Evolutionary conservation across 371 early-diverging fungal species (phyloP).

Genomic region (Apophysomyces variabilis): DNA sequence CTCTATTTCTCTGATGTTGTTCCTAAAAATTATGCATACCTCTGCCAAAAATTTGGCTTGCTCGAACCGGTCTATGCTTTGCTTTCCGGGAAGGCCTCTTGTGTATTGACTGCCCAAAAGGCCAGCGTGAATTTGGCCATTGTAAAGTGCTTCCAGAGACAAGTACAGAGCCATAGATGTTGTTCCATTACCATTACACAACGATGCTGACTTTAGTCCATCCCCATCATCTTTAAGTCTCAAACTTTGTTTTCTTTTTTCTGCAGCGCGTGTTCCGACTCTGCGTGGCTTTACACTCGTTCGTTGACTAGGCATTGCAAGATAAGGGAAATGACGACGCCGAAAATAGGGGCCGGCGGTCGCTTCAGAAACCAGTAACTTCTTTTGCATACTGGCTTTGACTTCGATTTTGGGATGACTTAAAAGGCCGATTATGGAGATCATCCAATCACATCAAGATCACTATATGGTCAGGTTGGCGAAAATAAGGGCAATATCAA

Average conservation of each 20-base stretch:
- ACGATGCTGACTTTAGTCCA: background rate
- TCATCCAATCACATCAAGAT: too few relatives aligned
- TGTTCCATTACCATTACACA: constrained; percentile 6
- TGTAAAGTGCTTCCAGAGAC: constrained; percentile 16
- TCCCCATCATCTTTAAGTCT: constrained; percentile 3
- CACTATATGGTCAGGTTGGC: too few relatives aligned
- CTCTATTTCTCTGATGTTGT: too few relatives aligned
- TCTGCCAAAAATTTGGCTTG: constrained; percentile 10
- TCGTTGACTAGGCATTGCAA: constrained; percentile 3
- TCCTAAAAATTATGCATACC: constrained; percentile 5
- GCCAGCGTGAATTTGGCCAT: constrained; percentile 17
- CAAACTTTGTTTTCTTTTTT: constrained; percentile 7
- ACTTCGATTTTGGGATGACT: too few relatives aligned
- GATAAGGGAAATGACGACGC: background rate
- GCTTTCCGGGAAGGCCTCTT: constrained; percentile 18
- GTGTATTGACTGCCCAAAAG: constrained; percentile 16
- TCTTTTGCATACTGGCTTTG: background rate
- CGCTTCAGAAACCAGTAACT: constrained; percentile 1
- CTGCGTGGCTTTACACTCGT: background rate
- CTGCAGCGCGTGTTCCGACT: constrained; percentile 7
- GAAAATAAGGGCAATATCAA: too few relatives aligned
- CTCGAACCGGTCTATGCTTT: constrained; percentile 22
- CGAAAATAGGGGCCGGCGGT: constrained; percentile 7
- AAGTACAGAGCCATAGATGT: constrained; percentile 12
- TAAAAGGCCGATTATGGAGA: too few relatives aligned